phyloP scores from a whole-genome alignment of 495 filamentous ascomycete genomes.

The Rostrohypoxylon terebratum region DNA sequence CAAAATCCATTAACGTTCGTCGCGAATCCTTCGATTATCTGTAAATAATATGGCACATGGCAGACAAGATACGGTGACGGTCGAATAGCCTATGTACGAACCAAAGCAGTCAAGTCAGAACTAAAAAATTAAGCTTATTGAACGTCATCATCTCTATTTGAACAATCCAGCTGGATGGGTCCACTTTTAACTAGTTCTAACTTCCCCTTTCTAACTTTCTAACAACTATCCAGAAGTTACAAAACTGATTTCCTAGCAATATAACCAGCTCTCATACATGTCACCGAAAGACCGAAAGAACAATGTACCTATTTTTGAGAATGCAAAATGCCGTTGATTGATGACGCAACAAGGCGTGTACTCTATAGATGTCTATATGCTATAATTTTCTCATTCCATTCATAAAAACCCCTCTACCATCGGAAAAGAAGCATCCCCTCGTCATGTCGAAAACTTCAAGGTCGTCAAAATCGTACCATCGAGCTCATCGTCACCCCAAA shows the following conservation, averaged over 20 bases:
- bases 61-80: neutral
- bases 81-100: neutral
- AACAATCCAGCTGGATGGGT: neutral
- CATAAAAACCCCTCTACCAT: neutral
- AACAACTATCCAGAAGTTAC: neutral
- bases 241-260: neutral
- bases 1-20: neutral
- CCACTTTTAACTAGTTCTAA: neutral
- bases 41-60: neutral
- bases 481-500: neutral
- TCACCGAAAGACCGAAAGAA: neutral
- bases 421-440: neutral
- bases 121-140: neutral
- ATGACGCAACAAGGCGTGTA: neutral
- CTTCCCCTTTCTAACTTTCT: neutral
- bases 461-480: neutral
- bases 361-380: neutral
- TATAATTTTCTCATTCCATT: neutral
- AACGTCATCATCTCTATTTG: neutral
- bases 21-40: neutral
- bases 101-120: neutral
- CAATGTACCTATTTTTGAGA: neutral
- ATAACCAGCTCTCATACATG: neutral
- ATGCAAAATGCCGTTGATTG: conserved; percentile 1
- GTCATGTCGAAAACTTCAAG: neutral